Base-by-base conservation (phyloP, 805 yeast species). In the Peterozyma xylosa region DNA sequence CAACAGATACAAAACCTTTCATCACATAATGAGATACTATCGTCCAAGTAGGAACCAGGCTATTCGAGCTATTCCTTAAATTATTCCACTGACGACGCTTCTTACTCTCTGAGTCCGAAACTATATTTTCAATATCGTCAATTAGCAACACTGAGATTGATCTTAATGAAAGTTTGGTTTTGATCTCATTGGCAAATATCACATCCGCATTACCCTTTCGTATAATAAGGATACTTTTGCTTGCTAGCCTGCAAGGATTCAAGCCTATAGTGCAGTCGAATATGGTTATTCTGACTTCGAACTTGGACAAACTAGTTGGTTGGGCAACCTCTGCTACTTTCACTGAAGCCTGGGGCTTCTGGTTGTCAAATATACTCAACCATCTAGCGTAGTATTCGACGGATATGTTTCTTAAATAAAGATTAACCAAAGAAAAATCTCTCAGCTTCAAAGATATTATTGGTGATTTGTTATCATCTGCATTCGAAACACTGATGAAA, bases 321-420 rank as follows among this genome's bases (percentile, higher is more conserved):
- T 7, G 18, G n/a, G 21, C 14, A 9, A n/a, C 21, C 15, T 33
- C 38, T 11, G 37, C 9, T 13, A 16, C 27, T 15, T 16, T 29
- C 9, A n/a, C 5, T 3, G 6, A 15, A 11, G 30, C 35, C 16
- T n/a, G 17, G 9, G 14, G 3, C 38, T 7, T 38, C 35, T 21
- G 44, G 5, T 49, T 38, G 11, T 67, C 76, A 38, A 80, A 63
- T 16, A 73, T 45, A 5, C 63, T 48, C 14, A 84, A 45, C 84
- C 90, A 77, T 18, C 64, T 59, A 0, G 89, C 77, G 51, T 78
- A 73, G 51, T 84, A 85, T 35, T 80, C 77, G 2, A 82, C 7
- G 5, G 63, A 50, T 11, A 76, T 43, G 46, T 80, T 76, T 33
- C 74, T 64, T 17, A 82, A 48, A 37, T 68, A 64, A 2, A 79